phyloP scores from a whole-genome alignment of 2,329 filamentous ascomycete genomes.

The Epichloe coenophiala region DNA sequence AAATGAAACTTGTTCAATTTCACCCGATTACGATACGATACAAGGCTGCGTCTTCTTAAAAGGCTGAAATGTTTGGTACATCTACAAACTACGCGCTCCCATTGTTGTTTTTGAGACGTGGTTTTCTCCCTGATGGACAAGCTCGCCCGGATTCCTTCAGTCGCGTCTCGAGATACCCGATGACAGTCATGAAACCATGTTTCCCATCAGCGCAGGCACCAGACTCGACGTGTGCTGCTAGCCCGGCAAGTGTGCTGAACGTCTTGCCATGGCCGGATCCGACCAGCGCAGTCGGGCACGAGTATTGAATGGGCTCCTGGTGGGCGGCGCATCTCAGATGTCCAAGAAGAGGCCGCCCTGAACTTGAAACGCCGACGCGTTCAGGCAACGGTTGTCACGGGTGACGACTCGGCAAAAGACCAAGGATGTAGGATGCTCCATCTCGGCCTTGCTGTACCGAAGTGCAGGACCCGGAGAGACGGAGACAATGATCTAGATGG shows the following conservation, averaged over 20 bases:
- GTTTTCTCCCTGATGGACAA: too few relatives aligned
- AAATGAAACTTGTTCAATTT: too few relatives aligned
- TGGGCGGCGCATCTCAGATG: not conserved
- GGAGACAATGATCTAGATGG: not conserved
- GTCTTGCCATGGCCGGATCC: not conserved
- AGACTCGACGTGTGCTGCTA: slow-evolving; percentile 8
- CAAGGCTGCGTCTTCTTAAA: too few relatives aligned
- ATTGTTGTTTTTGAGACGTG: too few relatives aligned
- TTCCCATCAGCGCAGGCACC: slow-evolving; percentile 5
- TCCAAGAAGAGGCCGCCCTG: not conserved
- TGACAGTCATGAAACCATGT: not conserved
- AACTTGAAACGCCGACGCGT: too few relatives aligned
- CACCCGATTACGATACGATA: too few relatives aligned
- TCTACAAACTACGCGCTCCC: too few relatives aligned
- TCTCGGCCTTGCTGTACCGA: too few relatives aligned
- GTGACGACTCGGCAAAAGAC: too few relatives aligned
- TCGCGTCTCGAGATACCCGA: slow-evolving; percentile 2
- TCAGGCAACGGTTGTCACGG: too few relatives aligned
- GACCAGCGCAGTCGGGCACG: not conserved
- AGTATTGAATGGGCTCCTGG: not conserved
- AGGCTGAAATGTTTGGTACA: too few relatives aligned
- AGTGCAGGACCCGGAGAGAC: not conserved
- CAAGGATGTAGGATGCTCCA: too few relatives aligned
- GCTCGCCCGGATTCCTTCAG: not conserved
- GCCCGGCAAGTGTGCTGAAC: slow-evolving; percentile 7